These are phyloP conservation scores for Hypomyces rosellus DNA, from an alignment of 2,329 filamentous ascomycete species.

Conservation along the genomic window DNA sequence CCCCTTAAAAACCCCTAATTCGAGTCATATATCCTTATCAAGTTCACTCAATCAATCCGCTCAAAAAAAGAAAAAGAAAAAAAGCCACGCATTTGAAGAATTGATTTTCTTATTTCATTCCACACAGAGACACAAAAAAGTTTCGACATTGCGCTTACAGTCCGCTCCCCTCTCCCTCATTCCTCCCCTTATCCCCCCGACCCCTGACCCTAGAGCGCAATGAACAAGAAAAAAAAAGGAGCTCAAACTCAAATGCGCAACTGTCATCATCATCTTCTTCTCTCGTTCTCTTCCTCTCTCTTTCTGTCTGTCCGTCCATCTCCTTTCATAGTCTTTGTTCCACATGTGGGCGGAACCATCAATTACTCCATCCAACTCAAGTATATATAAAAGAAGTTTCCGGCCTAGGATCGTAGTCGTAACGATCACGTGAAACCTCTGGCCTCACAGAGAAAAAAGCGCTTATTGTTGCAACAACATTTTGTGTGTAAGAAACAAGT, in stretches of 20 bases:
- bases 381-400: slow-evolving; percentile 20
- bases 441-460: background rate
- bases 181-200: background rate
- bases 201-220: too few relatives aligned
- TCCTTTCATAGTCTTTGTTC: background rate
- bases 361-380: slow-evolving; percentile 22
- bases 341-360: slow-evolving; percentile 3
- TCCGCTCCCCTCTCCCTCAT: background rate
- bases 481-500: background rate
- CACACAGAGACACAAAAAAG: slow-evolving; percentile 3
- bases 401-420: slow-evolving; percentile 4
- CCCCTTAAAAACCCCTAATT: too few relatives aligned
- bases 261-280: background rate
- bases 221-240: background rate
- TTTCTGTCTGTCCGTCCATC: background rate
- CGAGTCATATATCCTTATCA: too few relatives aligned
- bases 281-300: background rate
- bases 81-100: background rate
- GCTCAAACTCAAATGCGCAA: background rate
- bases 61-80: background rate
- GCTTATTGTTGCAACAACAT: background rate
- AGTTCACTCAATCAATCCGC: background rate
- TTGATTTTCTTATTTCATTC: slow-evolving; percentile 1
- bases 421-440: too few relatives aligned
- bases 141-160: too few relatives aligned